Percentiles rank a stretch among this genome's conserved stretches.
Evolutionary conservation across 2,329 filamentous ascomycete genomes (phyloP).

Genomic region (Epichloe gansuensis): DNA sequence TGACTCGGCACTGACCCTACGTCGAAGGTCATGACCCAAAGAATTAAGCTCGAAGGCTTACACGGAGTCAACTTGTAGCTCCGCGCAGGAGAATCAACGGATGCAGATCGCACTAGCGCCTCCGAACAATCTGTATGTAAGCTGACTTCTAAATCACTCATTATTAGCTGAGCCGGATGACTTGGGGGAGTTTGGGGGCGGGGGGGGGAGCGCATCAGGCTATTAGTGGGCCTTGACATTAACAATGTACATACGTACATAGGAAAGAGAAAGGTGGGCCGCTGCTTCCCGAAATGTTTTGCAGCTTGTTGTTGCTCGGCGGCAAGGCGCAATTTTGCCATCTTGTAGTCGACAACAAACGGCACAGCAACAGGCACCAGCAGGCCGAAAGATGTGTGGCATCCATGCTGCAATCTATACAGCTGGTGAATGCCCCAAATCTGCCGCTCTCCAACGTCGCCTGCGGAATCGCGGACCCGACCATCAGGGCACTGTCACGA

Average conservation of each 20-base stretch:
- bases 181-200: too few relatives aligned
- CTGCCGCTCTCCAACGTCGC: conserved; percentile 26
- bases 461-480: conserved; percentile 48
- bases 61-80: neutral
- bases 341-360: too few relatives aligned
- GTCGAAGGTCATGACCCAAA: neutral
- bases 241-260: too few relatives aligned
- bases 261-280: neutral
- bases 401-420: conserved; percentile 40
- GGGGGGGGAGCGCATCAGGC: too few relatives aligned
- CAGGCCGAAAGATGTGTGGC: conserved; percentile 39
- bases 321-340: neutral
- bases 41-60: neutral
- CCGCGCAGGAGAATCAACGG: neutral
- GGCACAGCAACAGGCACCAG: neutral
- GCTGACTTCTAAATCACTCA: too few relatives aligned
- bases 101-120: neutral
- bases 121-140: neutral
- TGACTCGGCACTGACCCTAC: neutral
- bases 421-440: conserved; percentile 15
- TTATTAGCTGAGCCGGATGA: neutral
- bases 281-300: neutral
- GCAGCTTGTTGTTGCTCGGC: neutral
- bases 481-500: conserved; percentile 33
- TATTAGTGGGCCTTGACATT: too few relatives aligned